Conservation (phyloP, 148 eudicot genomes). For the Amaranthus palmeri region DNA sequence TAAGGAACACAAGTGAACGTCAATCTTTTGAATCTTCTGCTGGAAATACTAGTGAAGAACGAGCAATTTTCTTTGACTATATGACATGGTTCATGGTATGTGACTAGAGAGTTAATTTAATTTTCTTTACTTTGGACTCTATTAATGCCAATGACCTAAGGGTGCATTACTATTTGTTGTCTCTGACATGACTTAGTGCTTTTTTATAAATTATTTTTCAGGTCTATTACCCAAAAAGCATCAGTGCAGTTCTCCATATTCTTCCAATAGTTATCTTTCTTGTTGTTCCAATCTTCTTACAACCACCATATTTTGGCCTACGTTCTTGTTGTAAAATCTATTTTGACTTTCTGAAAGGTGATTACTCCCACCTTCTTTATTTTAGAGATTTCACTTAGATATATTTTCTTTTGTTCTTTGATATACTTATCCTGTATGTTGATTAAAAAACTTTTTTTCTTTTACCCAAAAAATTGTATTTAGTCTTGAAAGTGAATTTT, state of each 20-base stretch:
- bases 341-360: slow-evolving; percentile 75
- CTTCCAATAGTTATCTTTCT: slow-evolving; percentile 63
- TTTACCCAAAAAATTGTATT: too few species aligned
- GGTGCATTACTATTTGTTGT: neutral
- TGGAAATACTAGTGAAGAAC: slow-evolving; percentile 37
- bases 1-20: slow-evolving; percentile 58
- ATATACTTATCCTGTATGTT: neutral
- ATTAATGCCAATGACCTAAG: slow-evolving; percentile 9
- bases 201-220: slow-evolving; percentile 25
- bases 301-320: slow-evolving; percentile 34
- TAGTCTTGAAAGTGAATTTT: neutral
- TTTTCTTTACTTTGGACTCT: slow-evolving; percentile 6
- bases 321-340: slow-evolving; percentile 35
- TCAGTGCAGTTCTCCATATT: slow-evolving; percentile 65
- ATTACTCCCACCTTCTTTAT: slow-evolving; percentile 1
- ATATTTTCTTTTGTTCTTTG: neutral
- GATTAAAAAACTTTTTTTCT: neutral
- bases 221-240: slow-evolving; percentile 66
- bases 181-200: slow-evolving; percentile 9
- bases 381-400: neutral
- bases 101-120: neutral
- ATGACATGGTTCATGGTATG: slow-evolving; percentile 79
- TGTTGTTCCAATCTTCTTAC: slow-evolving; percentile 53
- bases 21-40: slow-evolving; percentile 36
- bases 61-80: slow-evolving; percentile 83